Base-by-base conservation (phyloP, 2,329 filamentous ascomycete species). In the Xylariaceae sp. region DNA sequence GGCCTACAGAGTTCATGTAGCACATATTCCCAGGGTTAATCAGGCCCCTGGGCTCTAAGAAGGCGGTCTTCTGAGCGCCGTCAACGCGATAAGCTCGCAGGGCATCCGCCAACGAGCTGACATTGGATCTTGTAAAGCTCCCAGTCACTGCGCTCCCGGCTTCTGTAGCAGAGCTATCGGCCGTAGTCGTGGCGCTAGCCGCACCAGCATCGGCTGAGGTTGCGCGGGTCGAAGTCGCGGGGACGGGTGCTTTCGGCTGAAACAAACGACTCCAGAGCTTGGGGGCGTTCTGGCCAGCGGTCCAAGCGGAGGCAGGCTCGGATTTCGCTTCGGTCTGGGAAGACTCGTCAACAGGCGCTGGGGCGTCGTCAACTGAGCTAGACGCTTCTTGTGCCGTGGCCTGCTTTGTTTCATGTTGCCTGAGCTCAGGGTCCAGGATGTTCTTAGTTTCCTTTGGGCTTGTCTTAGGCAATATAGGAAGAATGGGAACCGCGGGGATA, bases 11-110 rank as follows among this genome's bases (percentile, higher is more conserved):
- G 67, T 96, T 98, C 92, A 98, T 96, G 64, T 98, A 98, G 63
- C 92, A 98, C 85, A 96, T 93, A 56, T 98, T 96, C 31, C 92
- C 92, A 25, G 90, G 93, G 62, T 98, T 98, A 47, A 94, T 84
- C 53, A 98, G 73, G 31, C 92, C 92, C 46, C 90, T 77, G 32
- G 92, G 92, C 61, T 96, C 87, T 32, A 98, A 71, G 53, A 95
- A 95, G 13, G 83, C 70, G 45, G 90, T 67, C 50, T 82, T 85
- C 19, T 74, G 65, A 23, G 71, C 70, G 23, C 69, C 67, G 37
- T 76, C 72, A 16, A 88, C 77, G 33, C 73, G 75, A 57, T 89
- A 92, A 18, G 76, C 74, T 31, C 72, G 72, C 33, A 98, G 69
- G 22, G 85, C 84, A 47, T 95, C 85, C 3, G 51, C 53, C 30